phyloP scores from a whole-genome alignment of 2,329 filamentous ascomycete genomes.

The Dactylellina cionopaga region DNA sequence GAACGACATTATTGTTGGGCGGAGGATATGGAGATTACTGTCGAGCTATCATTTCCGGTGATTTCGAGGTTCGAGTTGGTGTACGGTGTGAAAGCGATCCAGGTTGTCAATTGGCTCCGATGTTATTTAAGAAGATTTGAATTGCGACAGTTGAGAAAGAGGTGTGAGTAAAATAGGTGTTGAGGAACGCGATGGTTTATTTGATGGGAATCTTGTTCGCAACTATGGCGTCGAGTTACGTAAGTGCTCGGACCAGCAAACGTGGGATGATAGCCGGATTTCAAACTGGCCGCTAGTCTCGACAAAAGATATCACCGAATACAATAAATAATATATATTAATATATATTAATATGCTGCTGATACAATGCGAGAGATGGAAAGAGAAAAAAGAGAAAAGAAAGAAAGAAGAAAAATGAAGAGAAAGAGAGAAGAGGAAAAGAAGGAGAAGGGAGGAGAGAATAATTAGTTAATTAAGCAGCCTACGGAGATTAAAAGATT shows the following conservation, averaged over 20 bases:
- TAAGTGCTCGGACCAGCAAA: constrained; percentile 8
- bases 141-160: constrained; percentile 14
- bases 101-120: neutral
- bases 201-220: neutral
- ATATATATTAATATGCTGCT: neutral
- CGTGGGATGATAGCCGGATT: neutral
- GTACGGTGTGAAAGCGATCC: neutral
- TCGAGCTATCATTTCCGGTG: neutral
- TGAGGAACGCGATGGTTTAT: no score
- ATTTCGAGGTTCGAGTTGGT: neutral
- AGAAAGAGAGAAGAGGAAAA: neutral
- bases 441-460: neutral
- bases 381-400: neutral
- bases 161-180: no score
- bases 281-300: no score
- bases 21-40: neutral
- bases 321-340: neutral
- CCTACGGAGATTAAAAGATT: neutral
- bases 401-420: neutral
- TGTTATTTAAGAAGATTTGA: constrained; percentile 7
- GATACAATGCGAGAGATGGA: neutral
- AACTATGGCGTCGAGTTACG: constrained; percentile 25
- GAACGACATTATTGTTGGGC: constrained; percentile 60
- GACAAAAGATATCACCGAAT: neutral
- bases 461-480: neutral